Evolutionary conservation across 2,329 filamentous ascomycete genomes (phyloP).

Genomic region (Aciculosporium take): DNA sequence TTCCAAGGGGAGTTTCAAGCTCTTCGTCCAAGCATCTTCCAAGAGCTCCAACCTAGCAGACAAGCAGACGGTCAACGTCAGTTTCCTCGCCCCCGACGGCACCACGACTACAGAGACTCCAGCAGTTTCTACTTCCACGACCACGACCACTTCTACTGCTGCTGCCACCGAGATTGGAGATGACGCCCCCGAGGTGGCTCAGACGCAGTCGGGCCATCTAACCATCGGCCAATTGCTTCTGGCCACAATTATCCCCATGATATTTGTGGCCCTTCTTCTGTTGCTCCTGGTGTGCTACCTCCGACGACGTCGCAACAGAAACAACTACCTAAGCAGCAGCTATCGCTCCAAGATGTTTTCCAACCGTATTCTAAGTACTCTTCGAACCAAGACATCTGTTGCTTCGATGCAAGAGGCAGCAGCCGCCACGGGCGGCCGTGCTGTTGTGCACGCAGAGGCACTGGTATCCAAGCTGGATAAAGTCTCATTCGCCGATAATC

Average conservation of each 20-base stretch:
- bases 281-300: conserved; percentile 21
- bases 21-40: conserved; percentile 20
- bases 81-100: conserved; percentile 17
- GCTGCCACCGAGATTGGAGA: conserved; percentile 12
- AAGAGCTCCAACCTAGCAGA: conserved; percentile 21
- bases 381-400: conserved; percentile 15
- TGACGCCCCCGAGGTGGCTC: conserved; percentile 6
- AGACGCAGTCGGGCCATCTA: conserved; percentile 11
- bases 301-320: conserved; percentile 16
- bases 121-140: conserved; percentile 12
- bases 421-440: conserved; percentile 8
- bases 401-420: conserved; percentile 11
- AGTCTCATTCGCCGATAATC: conserved; percentile 12
- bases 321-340: conserved; percentile 16
- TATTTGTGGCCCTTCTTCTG: conserved; percentile 20
- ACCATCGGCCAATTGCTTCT: conserved; percentile 24
- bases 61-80: conserved; percentile 23
- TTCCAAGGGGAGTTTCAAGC: conserved; percentile 17
- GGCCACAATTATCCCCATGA: conserved; percentile 29
- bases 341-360: conserved; percentile 21
- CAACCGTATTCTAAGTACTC: conserved; percentile 15
- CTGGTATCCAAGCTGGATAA: conserved; percentile 10
- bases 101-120: conserved; percentile 12
- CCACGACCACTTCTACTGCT: conserved; percentile 12
- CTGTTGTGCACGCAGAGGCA: conserved; percentile 7